These are phyloP conservation scores for Didymella exigua DNA, from an alignment of 2,329 filamentous ascomycete species.

Conservation along the genomic window DNA sequence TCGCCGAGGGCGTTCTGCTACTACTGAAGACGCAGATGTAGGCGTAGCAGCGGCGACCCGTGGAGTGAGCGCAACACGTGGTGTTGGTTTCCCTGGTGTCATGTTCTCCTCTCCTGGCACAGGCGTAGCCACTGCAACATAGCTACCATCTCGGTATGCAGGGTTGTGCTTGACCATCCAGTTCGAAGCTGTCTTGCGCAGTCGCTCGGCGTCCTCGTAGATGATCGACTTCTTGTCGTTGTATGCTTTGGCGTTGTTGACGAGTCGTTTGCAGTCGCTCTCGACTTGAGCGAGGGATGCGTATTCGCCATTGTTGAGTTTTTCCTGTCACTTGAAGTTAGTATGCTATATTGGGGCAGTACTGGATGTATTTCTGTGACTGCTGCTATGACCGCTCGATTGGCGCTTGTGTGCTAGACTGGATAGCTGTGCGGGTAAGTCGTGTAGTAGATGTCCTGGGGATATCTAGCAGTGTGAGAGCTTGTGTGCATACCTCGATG, in stretches of 20 bases:
- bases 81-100: slow-evolving; percentile 36
- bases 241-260: slow-evolving; percentile 84
- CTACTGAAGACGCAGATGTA: slow-evolving; percentile 24
- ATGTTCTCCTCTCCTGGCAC: slow-evolving; percentile 62
- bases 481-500: slow-evolving; percentile 63
- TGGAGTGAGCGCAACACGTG: slow-evolving; percentile 37
- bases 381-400: not conserved
- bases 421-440: not conserved
- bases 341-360: not conserved
- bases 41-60: slow-evolving; percentile 31
- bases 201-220: slow-evolving; percentile 83
- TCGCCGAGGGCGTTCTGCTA: slow-evolving; percentile 40
- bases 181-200: slow-evolving; percentile 84
- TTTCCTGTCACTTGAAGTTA: slow-evolving; percentile 53
- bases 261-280: slow-evolving; percentile 85
- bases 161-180: slow-evolving; percentile 88
- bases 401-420: not conserved
- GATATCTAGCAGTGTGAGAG: not conserved
- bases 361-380: not conserved
- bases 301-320: slow-evolving; percentile 73
- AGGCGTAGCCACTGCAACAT: slow-evolving; percentile 75
- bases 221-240: slow-evolving; percentile 74
- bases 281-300: slow-evolving; percentile 74
- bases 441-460: not conserved
- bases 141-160: slow-evolving; percentile 71